Percentiles rank a stretch among this genome's conserved stretches.
Evolutionary conservation across 1,284 basidiomycete genomes (phyloP).

Genomic region (Coniophora puteana): DNA sequence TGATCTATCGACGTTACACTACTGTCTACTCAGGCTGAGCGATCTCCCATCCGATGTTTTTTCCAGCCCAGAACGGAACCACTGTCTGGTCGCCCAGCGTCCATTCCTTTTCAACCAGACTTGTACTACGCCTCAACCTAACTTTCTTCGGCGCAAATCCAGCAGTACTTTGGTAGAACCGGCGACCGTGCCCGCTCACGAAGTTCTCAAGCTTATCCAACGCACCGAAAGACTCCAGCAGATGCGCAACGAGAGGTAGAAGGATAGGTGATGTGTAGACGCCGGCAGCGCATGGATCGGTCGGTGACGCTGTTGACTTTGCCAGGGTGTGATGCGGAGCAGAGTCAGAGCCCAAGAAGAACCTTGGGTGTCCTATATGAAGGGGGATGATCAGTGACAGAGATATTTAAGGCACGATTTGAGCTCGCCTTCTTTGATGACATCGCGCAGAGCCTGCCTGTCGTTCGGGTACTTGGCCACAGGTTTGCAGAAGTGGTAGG

Average conservation of each 20-base stretch:
- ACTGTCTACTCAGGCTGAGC: no score
- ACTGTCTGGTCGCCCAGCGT: constrained; percentile 54
- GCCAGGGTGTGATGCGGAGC: constrained; percentile 87
- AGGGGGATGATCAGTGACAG: constrained; percentile 5
- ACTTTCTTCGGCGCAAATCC: constrained; percentile 27
- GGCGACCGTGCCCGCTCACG: constrained; percentile 72
- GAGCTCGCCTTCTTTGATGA: constrained; percentile 72
- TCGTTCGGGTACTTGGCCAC: constrained; percentile 97
- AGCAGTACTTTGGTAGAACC: constrained; percentile 64
- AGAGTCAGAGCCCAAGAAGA: constrained; percentile 98
- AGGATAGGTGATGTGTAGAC: constrained; percentile 91
- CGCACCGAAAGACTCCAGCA: constrained; percentile 85
- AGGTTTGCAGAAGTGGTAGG: constrained; percentile 97
- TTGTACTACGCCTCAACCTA: no score
- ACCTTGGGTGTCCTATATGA: constrained; percentile 79
- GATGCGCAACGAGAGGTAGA: constrained; percentile 81
- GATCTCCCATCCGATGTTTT: constrained; percentile 81
- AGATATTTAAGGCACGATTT: not conserved
- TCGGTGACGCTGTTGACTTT: constrained; percentile 76
- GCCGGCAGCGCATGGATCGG: constrained; percentile 85
- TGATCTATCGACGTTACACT: no score
- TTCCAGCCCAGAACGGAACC: constrained; percentile 92
- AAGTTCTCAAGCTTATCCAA: constrained; percentile 79
- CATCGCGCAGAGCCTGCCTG: constrained; percentile 78
- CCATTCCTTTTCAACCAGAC: constrained; percentile 56